A percentile compares a stretch with the other conserved stretches of the same genome.
These are phyloP conservation scores for Achaetomium macrosporum DNA, from an alignment of 2,329 filamentous ascomycete species.

Conservation along the genomic window DNA sequence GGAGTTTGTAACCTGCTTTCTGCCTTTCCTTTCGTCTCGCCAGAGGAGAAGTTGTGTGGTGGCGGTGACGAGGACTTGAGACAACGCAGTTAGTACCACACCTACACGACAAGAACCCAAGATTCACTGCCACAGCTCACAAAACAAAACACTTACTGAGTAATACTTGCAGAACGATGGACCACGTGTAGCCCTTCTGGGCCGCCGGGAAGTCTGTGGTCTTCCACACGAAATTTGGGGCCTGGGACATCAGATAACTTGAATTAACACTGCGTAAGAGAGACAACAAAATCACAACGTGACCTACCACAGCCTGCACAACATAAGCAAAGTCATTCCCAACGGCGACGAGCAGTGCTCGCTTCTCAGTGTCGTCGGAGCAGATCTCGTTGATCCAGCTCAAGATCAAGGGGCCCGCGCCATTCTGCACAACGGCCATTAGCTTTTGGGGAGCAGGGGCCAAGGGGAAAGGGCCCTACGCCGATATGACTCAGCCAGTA, in stretches of 20 bases:
- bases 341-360: neutral
- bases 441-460: too few species aligned
- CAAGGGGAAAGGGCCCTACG: neutral
- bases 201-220: neutral
- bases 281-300: too few species aligned
- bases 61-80: neutral
- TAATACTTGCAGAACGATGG: neutral
- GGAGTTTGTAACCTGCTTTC: too few species aligned
- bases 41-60: neutral
- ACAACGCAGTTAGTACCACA: neutral
- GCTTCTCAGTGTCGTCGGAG: slow-evolving; percentile 1
- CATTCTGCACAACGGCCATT: too few species aligned
- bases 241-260: neutral
- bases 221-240: slow-evolving; percentile 1
- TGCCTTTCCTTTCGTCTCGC: neutral
- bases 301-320: neutral
- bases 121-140: too few species aligned
- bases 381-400: slow-evolving; percentile 7
- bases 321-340: neutral
- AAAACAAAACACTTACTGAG: neutral
- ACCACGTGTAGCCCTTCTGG: neutral
- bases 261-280: neutral
- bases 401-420: neutral
- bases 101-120: too few species aligned
- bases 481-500: neutral